Evolutionary conservation across 1,139 yeast species (phyloP), one percentile per base, ranked within the genome.

Genomic region (Groenewaldozyma auringiensis): DNA sequence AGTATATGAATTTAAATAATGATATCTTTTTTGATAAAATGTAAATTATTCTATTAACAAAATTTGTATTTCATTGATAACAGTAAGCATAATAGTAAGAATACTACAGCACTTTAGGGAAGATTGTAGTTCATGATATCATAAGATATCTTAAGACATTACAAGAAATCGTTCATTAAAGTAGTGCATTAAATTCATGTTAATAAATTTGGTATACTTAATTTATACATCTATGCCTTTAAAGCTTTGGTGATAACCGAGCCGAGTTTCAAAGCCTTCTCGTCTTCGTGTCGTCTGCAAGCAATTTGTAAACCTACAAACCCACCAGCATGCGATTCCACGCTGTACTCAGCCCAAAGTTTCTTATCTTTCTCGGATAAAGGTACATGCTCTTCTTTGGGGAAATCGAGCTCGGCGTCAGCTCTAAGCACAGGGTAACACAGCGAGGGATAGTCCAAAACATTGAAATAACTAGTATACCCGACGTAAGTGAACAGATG

Each of bases 231-330:
- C 11, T 25, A 25, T 25, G 6, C 11, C 6, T 6, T 6, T 6
- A 48, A 29, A 9, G 47, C 47, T 20, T 45, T 51, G 27, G 46
- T 42, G 21, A 49, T 20, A 8, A 21, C 56, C 60, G 39, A 43
- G 42, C 71, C 62, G 57, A 73, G 61, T 3, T 62, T 66, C 27
- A 75, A 50, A 0, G 72, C 75, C 50, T 72, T 73, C 54, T 76
- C 80, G 50, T 76, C 81, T 53, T 74, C 69, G 41, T 67, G 65
- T 48, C 72, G 65, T 48, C 68, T 64, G 2, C 75, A 69, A 16
- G 73, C 68, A 4, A 76, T 54, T 56, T 76, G 81, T 13, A 75
- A 57, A 9, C 72, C 65, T 3, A 75, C 76, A 1, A 79, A 78
- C 57, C 75, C 75, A 1, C 73, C 72, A 48, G 72, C 67, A 38